A percentile compares a stretch with the other conserved stretches of the same genome.
Evolutionary conservation across 2,329 filamentous ascomycete species (phyloP).

Genomic region (Gremmenia infestans): DNA sequence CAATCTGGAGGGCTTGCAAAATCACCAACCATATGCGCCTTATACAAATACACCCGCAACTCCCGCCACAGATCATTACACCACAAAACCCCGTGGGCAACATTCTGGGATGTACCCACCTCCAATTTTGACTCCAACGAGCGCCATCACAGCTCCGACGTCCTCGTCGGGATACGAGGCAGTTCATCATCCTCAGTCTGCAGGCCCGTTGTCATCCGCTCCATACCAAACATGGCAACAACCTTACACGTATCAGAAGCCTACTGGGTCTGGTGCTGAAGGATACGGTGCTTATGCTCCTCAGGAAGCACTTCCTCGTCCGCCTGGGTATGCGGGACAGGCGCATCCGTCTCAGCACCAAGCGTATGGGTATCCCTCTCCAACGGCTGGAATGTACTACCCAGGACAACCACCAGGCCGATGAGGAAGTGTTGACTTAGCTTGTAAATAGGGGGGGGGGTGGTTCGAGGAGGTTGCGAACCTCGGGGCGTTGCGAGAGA

Average conservation of each 20-base stretch:
- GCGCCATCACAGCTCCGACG: constrained; percentile 14
- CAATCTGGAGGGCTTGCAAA: constrained; percentile 29
- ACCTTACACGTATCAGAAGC: constrained; percentile 26
- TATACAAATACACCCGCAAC: constrained; percentile 21
- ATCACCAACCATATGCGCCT: constrained; percentile 23
- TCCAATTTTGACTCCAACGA: constrained; percentile 20
- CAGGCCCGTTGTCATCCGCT: constrained; percentile 17
- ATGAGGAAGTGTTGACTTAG: constrained; percentile 5
- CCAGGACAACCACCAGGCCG: constrained; percentile 21
- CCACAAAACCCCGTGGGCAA: constrained; percentile 22
- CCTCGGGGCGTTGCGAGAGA: neutral
- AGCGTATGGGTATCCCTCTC: constrained; percentile 23
- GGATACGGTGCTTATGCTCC: constrained; percentile 20
- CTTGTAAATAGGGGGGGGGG: neutral
- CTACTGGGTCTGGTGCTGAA: constrained; percentile 18
- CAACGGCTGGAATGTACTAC: constrained; percentile 23
- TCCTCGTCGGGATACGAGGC: constrained; percentile 18
- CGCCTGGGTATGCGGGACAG: constrained; percentile 13
- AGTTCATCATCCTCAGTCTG: constrained; percentile 22
- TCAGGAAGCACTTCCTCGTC: constrained; percentile 17
- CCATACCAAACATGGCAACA: constrained; percentile 27
- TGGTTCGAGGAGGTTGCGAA: neutral
- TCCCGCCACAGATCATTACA: constrained; percentile 20
- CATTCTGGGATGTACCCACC: constrained; percentile 27
- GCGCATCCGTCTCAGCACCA: constrained; percentile 13